phyloP scores from a whole-genome alignment of 768 basidiomycete genomes.

The Tylopilus subfusipes region DNA sequence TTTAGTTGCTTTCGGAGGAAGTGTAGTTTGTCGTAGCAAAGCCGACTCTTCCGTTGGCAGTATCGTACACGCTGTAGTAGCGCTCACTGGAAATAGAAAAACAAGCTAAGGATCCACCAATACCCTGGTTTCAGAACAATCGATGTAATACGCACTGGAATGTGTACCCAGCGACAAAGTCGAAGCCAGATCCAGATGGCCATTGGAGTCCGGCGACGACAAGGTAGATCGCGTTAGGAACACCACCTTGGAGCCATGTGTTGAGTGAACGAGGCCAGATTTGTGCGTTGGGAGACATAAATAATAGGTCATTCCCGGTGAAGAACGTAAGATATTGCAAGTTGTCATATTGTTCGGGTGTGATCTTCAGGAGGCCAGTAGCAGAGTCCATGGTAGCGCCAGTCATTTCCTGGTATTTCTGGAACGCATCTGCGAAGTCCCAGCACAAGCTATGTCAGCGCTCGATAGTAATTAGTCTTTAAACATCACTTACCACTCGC shows the following conservation, averaged over 20 bases:
- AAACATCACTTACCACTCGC: neutral
- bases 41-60: slow-evolving; percentile 38
- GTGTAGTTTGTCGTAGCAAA: slow-evolving; percentile 40
- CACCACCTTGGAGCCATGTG: too few species aligned
- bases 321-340: neutral
- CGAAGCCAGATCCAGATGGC: neutral
- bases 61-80: slow-evolving; percentile 42
- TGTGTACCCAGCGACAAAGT: neutral
- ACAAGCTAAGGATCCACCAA: neutral
- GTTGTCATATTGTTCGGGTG: neutral
- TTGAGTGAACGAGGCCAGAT: neutral
- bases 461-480: neutral
- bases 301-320: neutral
- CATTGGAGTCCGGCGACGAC: neutral
- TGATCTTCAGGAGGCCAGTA: neutral
- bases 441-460: neutral
- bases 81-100: slow-evolving; percentile 32
- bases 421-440: neutral
- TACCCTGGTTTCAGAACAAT: neutral
- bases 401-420: neutral
- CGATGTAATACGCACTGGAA: neutral
- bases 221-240: neutral
- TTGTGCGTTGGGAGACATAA: neutral
- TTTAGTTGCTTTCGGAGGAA: neutral
- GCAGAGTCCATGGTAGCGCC: neutral